Evolutionary conservation across 2,329 filamentous ascomycete genomes (phyloP).

Genomic region (Cladophialophora immunda): DNA sequence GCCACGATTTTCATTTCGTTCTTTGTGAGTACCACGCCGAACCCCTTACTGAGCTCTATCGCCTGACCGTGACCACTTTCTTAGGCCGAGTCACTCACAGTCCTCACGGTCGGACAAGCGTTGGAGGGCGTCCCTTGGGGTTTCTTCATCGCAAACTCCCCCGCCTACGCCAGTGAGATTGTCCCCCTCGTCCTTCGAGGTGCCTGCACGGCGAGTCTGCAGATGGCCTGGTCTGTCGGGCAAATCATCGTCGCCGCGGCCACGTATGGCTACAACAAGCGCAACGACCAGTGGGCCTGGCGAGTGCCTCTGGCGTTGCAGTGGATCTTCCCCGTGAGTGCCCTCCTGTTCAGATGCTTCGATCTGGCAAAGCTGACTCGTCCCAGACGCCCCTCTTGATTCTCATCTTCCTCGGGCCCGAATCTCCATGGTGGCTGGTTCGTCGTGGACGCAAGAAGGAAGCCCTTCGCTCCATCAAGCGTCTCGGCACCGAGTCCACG

Average conservation of each 20-base stretch:
- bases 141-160: slow-evolving; percentile 71
- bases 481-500: slow-evolving; percentile 55
- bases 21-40: slow-evolving; percentile 50
- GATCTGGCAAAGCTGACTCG: slow-evolving; percentile 11
- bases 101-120: slow-evolving; percentile 64
- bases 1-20: slow-evolving; percentile 67
- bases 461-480: slow-evolving; percentile 58
- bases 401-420: slow-evolving; percentile 61
- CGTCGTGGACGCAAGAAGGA: slow-evolving; percentile 58
- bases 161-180: slow-evolving; percentile 70
- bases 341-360: not conserved
- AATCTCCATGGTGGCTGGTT: slow-evolving; percentile 65
- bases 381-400: slow-evolving; percentile 60
- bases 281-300: slow-evolving; percentile 52
- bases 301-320: slow-evolving; percentile 65
- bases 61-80: slow-evolving; percentile 8
- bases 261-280: slow-evolving; percentile 62
- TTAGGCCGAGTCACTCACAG: slow-evolving; percentile 49
- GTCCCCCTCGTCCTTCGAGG: slow-evolving; percentile 67
- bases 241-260: slow-evolving; percentile 67
- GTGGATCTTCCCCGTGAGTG: slow-evolving; percentile 63
- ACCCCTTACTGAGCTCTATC: slow-evolving; percentile 17
- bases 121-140: slow-evolving; percentile 72
- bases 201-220: slow-evolving; percentile 69
- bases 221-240: slow-evolving; percentile 73